Evolutionary conservation across 805 yeast genomes (phyloP).

Genomic region (Candida broadrunensis): DNA sequence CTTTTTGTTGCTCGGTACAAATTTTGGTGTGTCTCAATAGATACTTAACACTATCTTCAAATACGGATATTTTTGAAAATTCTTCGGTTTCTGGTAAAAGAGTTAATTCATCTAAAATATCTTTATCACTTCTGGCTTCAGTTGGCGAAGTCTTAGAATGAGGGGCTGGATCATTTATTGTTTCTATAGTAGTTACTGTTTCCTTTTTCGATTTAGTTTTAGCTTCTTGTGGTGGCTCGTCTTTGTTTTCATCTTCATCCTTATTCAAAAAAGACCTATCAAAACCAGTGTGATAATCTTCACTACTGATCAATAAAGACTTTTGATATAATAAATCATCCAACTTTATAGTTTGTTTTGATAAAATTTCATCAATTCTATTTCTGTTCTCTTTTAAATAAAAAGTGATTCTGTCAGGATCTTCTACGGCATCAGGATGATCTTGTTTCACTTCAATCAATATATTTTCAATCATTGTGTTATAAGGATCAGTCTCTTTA

Average conservation of each 20-base stretch:
- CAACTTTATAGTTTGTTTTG: conserved; percentile 63
- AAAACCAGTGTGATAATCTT: conserved; percentile 89
- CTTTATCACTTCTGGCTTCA: conserved; percentile 14
- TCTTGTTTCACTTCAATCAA: conserved; percentile 73
- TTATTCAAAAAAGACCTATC: conserved; percentile 80
- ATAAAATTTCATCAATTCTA: conserved; percentile 66
- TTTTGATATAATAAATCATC: conserved; percentile 69
- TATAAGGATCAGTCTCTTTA: conserved; percentile 60
- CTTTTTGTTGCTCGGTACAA: conserved; percentile 81
- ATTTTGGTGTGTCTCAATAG: conserved; percentile 62
- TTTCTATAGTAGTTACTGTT: conserved; percentile 10
- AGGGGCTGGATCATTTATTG: conserved; percentile 2
- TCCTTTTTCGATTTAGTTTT: conserved; percentile 13
- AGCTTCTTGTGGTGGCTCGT: conserved; percentile 2
- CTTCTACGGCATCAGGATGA: conserved; percentile 43
- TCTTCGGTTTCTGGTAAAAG: conserved; percentile 61
- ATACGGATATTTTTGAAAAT: conserved; percentile 53
- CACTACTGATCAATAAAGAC: conserved; percentile 74
- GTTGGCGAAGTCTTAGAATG: conserved; percentile 1
- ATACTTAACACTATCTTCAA: conserved; percentile 50
- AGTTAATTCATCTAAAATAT: conserved; percentile 46
- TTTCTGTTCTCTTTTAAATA: conserved; percentile 57
- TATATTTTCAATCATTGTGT: conserved; percentile 90
- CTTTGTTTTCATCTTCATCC: conserved; percentile 23
- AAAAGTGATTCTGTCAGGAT: conserved; percentile 31